Conservation (phyloP, 495 filamentous ascomycete species). For the Aspergillus homomorphus region DNA sequence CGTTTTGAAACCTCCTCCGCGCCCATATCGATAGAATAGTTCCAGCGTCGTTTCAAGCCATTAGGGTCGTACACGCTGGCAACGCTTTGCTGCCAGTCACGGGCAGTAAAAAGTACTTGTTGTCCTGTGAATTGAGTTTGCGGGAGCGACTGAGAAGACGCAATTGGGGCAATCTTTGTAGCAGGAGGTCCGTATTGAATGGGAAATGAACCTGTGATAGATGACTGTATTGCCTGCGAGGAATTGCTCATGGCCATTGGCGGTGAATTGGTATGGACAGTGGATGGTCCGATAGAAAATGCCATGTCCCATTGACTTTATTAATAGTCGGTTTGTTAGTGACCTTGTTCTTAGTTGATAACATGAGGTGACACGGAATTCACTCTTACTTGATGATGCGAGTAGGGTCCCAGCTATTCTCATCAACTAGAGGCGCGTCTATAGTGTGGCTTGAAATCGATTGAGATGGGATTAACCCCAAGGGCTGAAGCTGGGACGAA, state of each 20-base stretch:
- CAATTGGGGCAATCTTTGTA: slow-evolving; percentile 31
- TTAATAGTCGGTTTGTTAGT: slow-evolving; percentile 24
- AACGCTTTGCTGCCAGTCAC: slow-evolving; percentile 96
- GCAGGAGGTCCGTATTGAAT: slow-evolving; percentile 37
- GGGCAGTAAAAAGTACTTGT: slow-evolving; percentile 76
- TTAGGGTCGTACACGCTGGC: slow-evolving; percentile 80
- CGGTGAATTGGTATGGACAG: slow-evolving; percentile 49
- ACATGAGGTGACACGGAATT: background rate
- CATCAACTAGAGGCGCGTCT: slow-evolving; percentile 61
- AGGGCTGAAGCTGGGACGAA: slow-evolving; percentile 72
- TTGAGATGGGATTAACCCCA: slow-evolving; percentile 66
- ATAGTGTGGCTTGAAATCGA: slow-evolving; percentile 45
- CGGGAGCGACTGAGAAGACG: slow-evolving; percentile 46
- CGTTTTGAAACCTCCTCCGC: slow-evolving; percentile 34
- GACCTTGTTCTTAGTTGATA: slow-evolving; percentile 4
- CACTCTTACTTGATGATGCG: slow-evolving; percentile 84
- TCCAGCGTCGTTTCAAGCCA: slow-evolving; percentile 73
- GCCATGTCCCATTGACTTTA: slow-evolving; percentile 86
- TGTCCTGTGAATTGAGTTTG: slow-evolving; percentile 55
- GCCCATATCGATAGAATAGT: slow-evolving; percentile 38
- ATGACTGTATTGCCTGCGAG: slow-evolving; percentile 30
- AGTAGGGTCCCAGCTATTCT: slow-evolving; percentile 83
- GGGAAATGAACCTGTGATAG: slow-evolving; percentile 33
- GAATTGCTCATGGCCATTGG: slow-evolving; percentile 38
- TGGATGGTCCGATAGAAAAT: slow-evolving; percentile 64